Percentiles rank a stretch among this genome's conserved stretches.
Evolutionary conservation across 2,329 filamentous ascomycete genomes (phyloP).

Genomic region (Ophiocordyceps sinensis): DNA sequence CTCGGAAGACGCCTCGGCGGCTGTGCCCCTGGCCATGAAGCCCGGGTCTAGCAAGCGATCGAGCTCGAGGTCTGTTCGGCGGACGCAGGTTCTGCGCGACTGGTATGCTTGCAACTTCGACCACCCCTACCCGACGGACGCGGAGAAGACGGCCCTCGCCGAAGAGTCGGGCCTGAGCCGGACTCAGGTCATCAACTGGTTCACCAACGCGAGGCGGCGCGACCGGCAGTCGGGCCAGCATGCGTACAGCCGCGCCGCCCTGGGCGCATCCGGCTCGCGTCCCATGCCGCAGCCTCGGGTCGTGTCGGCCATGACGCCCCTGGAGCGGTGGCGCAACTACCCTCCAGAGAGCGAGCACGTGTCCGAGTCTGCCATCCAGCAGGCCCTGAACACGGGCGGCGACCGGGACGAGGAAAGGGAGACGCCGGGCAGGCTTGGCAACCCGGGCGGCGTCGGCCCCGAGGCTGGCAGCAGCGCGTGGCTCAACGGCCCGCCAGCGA

Average conservation of each 20-base stretch:
- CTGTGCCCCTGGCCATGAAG: slow-evolving; percentile 3
- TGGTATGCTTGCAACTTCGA: slow-evolving; percentile 31
- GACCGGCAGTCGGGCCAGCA: slow-evolving; percentile 21
- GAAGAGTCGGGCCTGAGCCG: slow-evolving; percentile 28
- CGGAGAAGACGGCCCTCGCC: slow-evolving; percentile 25
- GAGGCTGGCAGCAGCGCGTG: slow-evolving; percentile 16
- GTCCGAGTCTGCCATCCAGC: slow-evolving; percentile 21
- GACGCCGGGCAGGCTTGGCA: background rate
- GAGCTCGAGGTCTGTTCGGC: slow-evolving; percentile 27
- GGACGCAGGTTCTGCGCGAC: slow-evolving; percentile 27
- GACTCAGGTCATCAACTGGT: slow-evolving; percentile 33
- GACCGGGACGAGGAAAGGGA: background rate
- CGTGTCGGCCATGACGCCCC: slow-evolving; percentile 24
- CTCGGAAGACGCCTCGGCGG: background rate
- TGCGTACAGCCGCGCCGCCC: slow-evolving; percentile 12
- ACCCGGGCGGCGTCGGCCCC: slow-evolving; percentile 2
- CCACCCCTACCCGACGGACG: slow-evolving; percentile 31
- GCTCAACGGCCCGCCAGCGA: slow-evolving; percentile 13
- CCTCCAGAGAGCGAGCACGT: slow-evolving; percentile 30
- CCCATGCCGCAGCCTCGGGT: slow-evolving; percentile 18
- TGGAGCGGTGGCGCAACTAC: slow-evolving; percentile 27
- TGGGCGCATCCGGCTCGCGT: slow-evolving; percentile 16
- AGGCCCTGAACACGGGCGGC: slow-evolving; percentile 9
- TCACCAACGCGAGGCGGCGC: slow-evolving; percentile 33
- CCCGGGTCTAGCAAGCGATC: slow-evolving; percentile 13